Conservation (phyloP, 139 green algal species). For the Tetratostichococcus sp. region DNA sequence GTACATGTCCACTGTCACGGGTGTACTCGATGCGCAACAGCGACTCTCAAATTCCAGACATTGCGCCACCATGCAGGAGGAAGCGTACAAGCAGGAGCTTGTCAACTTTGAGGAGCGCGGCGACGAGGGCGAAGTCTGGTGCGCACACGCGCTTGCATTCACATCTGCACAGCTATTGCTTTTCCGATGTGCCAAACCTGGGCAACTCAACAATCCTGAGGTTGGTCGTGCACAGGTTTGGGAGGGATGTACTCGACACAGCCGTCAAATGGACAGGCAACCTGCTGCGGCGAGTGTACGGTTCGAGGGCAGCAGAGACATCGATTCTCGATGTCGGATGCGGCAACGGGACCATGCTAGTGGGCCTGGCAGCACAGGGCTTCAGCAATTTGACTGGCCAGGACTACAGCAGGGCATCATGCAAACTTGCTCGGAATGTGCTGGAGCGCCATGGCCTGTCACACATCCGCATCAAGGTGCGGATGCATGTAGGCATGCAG, state of each 20-base stretch:
- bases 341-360: conserved; percentile 37
- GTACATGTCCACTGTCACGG: too few relatives aligned
- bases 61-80: conserved; percentile 1
- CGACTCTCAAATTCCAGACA: too few relatives aligned
- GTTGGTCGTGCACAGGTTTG: too few relatives aligned
- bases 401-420: conserved; percentile 32
- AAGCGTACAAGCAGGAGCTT: conserved; percentile 13
- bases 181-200: too few relatives aligned
- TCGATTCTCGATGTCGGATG: conserved; percentile 36
- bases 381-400: conserved; percentile 27
- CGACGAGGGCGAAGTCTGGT: conserved; percentile 28
- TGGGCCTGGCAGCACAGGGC: conserved; percentile 27
- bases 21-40: too few relatives aligned
- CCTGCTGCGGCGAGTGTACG: neutral
- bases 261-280: conserved; percentile 4
- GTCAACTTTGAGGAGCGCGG: conserved; percentile 7
- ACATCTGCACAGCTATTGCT: too few relatives aligned
- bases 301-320: neutral
- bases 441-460: neutral
- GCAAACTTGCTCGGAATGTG: conserved; percentile 26
- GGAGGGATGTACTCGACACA: conserved; percentile 12
- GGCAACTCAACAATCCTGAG: too few relatives aligned
- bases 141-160: neutral
- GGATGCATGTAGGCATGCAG: neutral
- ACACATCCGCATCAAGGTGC: neutral